Evolutionary conservation across 176 grass and related monocot genomes (phyloP).

Genomic region (Zea luxurians): DNA sequence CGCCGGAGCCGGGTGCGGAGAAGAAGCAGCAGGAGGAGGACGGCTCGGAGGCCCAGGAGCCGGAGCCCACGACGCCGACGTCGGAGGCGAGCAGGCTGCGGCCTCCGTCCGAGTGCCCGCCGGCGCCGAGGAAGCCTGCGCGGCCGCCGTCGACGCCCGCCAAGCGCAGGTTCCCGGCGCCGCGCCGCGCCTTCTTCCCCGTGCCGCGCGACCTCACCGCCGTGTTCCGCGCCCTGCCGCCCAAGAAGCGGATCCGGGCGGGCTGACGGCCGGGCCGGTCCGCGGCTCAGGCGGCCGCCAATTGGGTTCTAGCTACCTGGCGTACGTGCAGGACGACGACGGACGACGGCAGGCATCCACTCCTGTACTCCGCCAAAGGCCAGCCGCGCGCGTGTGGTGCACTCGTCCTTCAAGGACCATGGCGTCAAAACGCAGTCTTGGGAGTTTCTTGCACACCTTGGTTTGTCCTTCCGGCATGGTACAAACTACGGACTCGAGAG

Average conservation of each 20-base stretch:
- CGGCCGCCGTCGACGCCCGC: neutral
- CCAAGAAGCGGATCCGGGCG: conserved; percentile 64
- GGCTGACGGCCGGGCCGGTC: conserved; percentile 1
- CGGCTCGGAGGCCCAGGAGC: too few relatives aligned
- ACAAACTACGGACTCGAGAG: neutral
- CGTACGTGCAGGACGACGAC: neutral
- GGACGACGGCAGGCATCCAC: neutral
- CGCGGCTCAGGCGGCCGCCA: too few relatives aligned
- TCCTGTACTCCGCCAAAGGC: too few relatives aligned
- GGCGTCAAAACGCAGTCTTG: too few relatives aligned
- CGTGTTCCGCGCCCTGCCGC: conserved; percentile 53
- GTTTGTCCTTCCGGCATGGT: neutral
- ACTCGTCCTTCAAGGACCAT: too few relatives aligned
- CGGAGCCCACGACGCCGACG: conserved; percentile 56
- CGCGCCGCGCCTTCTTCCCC: conserved; percentile 34
- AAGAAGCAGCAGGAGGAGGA: neutral
- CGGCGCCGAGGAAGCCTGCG: conserved; percentile 51
- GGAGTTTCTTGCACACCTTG: too few relatives aligned
- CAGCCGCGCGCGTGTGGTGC: too few relatives aligned
- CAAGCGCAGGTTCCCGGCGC: conserved; percentile 34
- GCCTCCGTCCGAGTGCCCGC: conserved; percentile 45
- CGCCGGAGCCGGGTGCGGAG: neutral
- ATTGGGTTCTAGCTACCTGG: too few relatives aligned
- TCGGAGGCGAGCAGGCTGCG: conserved; percentile 59
- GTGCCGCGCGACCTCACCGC: conserved; percentile 61